phyloP scores from a whole-genome alignment of 164 flowering plant genomes.

The Annona cherimola region DNA sequence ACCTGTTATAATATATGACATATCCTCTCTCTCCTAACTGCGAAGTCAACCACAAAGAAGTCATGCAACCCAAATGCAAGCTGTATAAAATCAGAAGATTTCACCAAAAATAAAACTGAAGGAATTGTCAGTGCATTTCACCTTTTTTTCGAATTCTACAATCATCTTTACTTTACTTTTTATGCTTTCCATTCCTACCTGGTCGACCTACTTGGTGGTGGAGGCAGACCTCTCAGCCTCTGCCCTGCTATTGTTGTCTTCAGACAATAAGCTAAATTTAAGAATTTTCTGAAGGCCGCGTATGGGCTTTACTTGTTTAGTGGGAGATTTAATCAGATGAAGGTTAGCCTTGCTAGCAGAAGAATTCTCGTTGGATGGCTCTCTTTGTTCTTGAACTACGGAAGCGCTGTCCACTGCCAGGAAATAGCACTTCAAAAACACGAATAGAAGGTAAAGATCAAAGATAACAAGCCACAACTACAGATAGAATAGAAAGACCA shows the following conservation, averaged over 20 bases:
- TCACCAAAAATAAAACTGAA: too few species aligned
- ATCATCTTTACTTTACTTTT: too few species aligned
- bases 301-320: slow-evolving; percentile 51
- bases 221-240: not conserved
- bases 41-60: too few species aligned
- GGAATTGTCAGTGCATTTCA: too few species aligned
- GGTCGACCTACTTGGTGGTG: not conserved
- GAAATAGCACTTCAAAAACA: not conserved
- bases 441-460: not conserved
- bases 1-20: too few species aligned
- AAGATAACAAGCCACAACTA: not conserved
- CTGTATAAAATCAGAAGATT: too few species aligned
- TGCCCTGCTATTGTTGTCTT: slow-evolving; percentile 21
- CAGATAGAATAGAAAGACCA: not conserved
- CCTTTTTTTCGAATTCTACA: too few species aligned
- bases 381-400: slow-evolving; percentile 47
- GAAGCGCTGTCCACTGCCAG: slow-evolving; percentile 36
- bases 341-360: slow-evolving; percentile 34
- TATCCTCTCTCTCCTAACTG: too few species aligned
- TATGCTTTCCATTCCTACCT: too few species aligned
- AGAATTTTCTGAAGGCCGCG: slow-evolving; percentile 46
- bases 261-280: slow-evolving; percentile 42
- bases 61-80: too few species aligned
- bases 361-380: slow-evolving; percentile 54
- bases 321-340: slow-evolving; percentile 40